Conservation (phyloP, 2,329 filamentous ascomycete species). For the Penicillium sp. region DNA sequence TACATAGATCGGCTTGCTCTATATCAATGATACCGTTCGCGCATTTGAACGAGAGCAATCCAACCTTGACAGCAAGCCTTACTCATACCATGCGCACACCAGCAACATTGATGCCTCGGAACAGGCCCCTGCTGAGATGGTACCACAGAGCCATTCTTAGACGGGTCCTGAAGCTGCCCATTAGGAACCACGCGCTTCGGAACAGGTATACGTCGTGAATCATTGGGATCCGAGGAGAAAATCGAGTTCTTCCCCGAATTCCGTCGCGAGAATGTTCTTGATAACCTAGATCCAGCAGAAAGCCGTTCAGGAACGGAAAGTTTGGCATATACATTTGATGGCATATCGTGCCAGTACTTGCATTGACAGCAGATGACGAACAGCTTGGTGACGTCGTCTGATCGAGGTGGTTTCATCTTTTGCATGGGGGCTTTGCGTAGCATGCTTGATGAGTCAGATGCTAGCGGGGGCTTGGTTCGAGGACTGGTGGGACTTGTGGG, state of each 20-base stretch:
- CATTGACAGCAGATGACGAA: constrained; percentile 48
- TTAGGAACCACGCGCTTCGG: not conserved
- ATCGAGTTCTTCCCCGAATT: constrained; percentile 4
- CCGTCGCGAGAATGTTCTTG: constrained; percentile 7
- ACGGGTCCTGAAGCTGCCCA: not conserved
- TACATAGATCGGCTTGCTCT: not conserved
- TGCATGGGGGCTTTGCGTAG: constrained; percentile 13
- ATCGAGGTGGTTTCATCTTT: constrained; percentile 11
- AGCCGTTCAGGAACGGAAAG: constrained; percentile 29
- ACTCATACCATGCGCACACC: constrained; percentile 72
- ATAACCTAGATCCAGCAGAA: constrained; percentile 5
- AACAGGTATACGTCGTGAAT: not conserved
- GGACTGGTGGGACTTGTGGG: not conserved
- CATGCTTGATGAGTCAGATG: constrained; percentile 3
- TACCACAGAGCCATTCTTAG: not conserved
- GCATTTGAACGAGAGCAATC: constrained; percentile 65
- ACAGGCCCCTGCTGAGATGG: constrained; percentile 37
- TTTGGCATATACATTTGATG: constrained; percentile 39
- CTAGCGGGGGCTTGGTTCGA: constrained; percentile 5
- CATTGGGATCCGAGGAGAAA: constrained; percentile 1
- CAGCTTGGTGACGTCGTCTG: constrained; percentile 33
- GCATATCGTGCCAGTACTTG: constrained; percentile 46
- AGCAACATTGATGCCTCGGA: constrained; percentile 57
- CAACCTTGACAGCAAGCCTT: constrained; percentile 69
- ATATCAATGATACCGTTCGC: constrained; percentile 53